phyloP scores from a whole-genome alignment of 2,329 filamentous ascomycete species.

The Endothia cerciana region DNA sequence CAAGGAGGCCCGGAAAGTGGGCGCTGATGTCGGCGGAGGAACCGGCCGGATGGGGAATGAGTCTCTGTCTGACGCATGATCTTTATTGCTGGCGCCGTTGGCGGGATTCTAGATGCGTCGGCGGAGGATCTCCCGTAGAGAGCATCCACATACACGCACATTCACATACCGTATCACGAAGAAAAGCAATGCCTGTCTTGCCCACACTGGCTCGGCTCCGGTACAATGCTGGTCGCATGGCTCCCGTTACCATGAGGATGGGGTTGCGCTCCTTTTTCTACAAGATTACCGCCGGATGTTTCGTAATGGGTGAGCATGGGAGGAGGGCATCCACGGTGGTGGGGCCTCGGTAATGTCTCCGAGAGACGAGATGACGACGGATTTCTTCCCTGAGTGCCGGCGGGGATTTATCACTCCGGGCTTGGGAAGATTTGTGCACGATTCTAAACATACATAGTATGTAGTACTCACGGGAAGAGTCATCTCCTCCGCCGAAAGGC shows the following conservation, averaged over 20 bases:
- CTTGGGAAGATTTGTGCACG: not conserved
- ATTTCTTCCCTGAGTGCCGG: not conserved
- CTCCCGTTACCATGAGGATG: not conserved
- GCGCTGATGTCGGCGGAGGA: slow-evolving; percentile 32
- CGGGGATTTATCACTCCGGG: not conserved
- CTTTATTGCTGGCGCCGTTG: not conserved
- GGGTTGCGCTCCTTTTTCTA: not conserved
- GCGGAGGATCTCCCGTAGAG: not conserved
- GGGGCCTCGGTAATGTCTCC: not conserved
- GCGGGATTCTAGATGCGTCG: not conserved
- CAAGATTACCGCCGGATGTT: not conserved
- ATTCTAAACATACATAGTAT: not conserved
- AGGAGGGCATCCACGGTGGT: not conserved
- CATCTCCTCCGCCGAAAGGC: not conserved
- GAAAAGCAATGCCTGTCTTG: not conserved
- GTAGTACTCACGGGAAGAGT: not conserved
- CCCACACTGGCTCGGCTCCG: not conserved
- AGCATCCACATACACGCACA: not conserved
- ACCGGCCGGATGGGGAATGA: slow-evolving; percentile 16
- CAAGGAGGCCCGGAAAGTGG: slow-evolving; percentile 29
- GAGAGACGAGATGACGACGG: slow-evolving; percentile 1
- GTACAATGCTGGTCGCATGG: not conserved
- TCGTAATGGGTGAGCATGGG: not conserved
- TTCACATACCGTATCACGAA: not conserved
- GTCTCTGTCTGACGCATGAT: slow-evolving; percentile 14